Conservation (phyloP, 164 flowering plant genomes). For the Vitis rotundifolia region DNA sequence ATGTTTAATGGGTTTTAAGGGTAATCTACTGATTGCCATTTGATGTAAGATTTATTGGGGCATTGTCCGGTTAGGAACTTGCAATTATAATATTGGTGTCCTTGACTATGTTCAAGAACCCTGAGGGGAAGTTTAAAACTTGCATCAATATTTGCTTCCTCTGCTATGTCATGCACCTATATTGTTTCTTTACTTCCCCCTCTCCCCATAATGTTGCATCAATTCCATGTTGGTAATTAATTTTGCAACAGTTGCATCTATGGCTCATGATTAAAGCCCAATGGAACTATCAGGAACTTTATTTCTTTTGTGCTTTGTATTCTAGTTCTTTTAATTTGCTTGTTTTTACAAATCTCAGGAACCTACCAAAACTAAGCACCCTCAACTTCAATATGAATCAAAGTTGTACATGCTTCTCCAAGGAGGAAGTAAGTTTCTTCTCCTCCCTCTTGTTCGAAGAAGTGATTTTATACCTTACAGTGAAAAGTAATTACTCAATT, state of each 20-base stretch:
- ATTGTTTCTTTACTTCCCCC: too few species aligned
- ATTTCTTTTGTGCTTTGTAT: background rate
- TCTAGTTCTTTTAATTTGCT: background rate
- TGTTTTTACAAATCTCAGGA: conserved; percentile 36
- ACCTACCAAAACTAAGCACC: conserved; percentile 62
- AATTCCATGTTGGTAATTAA: background rate
- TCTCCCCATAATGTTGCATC: background rate
- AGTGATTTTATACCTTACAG: too few species aligned
- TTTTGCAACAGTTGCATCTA: background rate
- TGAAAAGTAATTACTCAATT: too few species aligned
- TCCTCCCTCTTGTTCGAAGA: background rate
- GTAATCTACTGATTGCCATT: background rate
- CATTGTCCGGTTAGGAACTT: background rate
- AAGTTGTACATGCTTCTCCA: conserved; percentile 70
- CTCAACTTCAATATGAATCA: conserved; percentile 72
- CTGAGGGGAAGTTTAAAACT: background rate
- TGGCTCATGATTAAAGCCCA: too few species aligned
- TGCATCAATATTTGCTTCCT: background rate
- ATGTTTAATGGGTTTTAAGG: background rate
- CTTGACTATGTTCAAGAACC: background rate
- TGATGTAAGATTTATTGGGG: background rate
- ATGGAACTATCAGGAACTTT: too few species aligned
- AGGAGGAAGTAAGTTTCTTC: conserved; percentile 62
- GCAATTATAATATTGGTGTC: background rate
- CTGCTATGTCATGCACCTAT: background rate